Evolutionary conservation across 441 rosid species (phyloP).

Genomic region (Aquilaria agallochum): DNA sequence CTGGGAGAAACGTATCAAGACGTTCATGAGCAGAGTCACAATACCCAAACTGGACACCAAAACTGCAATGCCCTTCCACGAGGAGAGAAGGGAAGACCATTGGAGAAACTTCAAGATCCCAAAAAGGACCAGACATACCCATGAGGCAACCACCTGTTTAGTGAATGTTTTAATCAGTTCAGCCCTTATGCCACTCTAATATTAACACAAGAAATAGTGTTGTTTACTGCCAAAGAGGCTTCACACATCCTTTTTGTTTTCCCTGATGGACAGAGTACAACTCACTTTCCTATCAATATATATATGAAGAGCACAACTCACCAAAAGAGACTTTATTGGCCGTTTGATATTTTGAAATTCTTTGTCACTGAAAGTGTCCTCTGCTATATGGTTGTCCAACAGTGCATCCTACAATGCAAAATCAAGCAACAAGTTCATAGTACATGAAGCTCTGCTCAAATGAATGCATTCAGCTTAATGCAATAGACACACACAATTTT

Average conservation of each 20-base stretch:
- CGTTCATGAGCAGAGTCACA: constrained; percentile 77
- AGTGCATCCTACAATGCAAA: constrained; percentile 56
- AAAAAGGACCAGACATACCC: constrained; percentile 53
- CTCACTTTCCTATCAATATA: no score
- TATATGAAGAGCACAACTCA: constrained; percentile 23
- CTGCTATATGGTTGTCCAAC: constrained; percentile 79
- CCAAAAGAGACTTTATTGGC: constrained; percentile 76
- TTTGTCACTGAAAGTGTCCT: constrained; percentile 71
- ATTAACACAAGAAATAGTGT: no score
- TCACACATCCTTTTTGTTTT: no score
- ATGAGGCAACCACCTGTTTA: constrained; percentile 68
- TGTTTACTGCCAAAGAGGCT: no score
- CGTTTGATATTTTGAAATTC: constrained; percentile 74
- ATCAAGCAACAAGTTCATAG: constrained; percentile 3
- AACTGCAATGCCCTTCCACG: constrained; percentile 83
- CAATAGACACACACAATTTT: no score
- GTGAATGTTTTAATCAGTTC: neutral
- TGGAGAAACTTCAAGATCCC: constrained; percentile 78
- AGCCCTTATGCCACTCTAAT: no score
- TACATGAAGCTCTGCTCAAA: no score
- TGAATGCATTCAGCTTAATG: no score
- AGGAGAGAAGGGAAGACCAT: constrained; percentile 74
- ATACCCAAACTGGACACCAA: constrained; percentile 50
- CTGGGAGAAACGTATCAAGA: constrained; percentile 81
- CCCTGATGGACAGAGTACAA: no score